Conservation (phyloP, 345 rosid species). For the Populus deltoides region DNA sequence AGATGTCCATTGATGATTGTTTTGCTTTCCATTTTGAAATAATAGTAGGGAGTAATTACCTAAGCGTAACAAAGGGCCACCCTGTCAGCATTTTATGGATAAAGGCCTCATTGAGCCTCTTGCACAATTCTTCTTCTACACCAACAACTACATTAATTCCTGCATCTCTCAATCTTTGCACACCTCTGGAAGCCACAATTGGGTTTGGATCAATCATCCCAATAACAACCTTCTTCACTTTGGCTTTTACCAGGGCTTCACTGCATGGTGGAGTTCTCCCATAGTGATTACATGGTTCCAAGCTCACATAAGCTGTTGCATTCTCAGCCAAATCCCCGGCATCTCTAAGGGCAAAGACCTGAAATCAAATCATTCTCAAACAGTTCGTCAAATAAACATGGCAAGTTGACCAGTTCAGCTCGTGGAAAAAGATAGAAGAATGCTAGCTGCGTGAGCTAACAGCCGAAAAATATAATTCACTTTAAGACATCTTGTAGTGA, state of each 20-base stretch:
- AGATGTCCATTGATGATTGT: not conserved
- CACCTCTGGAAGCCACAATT: conserved; percentile 74
- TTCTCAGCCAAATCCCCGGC: conserved; percentile 76
- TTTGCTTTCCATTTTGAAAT: not conserved
- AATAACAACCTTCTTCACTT: conserved; percentile 69
- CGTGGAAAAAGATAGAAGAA: not conserved
- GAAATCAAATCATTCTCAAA: conserved; percentile 7
- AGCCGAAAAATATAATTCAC: not conserved
- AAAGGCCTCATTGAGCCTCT: conserved; percentile 70
- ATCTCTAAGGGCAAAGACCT: conserved; percentile 86
- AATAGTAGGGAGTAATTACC: conserved; percentile 33
- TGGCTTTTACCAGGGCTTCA: conserved; percentile 79
- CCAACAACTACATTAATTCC: conserved; percentile 69
- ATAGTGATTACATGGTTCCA: conserved; percentile 88
- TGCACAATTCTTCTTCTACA: conserved; percentile 75
- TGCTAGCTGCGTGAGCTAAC: not conserved
- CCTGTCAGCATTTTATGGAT: conserved; percentile 65
- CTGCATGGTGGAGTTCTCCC: conserved; percentile 95
- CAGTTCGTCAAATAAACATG: not conserved
- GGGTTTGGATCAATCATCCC: conserved; percentile 95
- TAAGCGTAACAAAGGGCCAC: conserved; percentile 65
- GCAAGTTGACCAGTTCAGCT: not conserved
- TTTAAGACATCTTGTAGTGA: not conserved
- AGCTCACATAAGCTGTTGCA: conserved; percentile 82
- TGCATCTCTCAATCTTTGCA: conserved; percentile 53